Evolutionary conservation across 495 filamentous ascomycete genomes (phyloP).

Genomic region (Daldinia vernicosa): DNA sequence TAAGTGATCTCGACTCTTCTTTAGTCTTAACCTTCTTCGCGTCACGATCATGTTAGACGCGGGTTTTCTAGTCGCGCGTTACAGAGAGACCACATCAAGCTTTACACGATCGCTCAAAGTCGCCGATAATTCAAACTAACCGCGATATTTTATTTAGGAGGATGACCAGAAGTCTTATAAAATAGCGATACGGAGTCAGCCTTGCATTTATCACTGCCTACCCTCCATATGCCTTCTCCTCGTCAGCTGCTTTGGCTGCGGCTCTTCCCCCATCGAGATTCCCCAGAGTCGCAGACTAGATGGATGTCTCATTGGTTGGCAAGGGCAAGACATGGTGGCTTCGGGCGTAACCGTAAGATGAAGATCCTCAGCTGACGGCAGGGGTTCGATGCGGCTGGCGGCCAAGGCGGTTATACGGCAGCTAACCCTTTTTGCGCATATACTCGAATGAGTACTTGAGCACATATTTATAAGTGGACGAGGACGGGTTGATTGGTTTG

Average conservation of each 20-base stretch:
- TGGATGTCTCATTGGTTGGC: conserved; percentile 20
- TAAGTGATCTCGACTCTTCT: background rate
- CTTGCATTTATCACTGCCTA: conserved; percentile 16
- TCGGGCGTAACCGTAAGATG: conserved; percentile 35
- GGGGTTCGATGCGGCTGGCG: conserved; percentile 16
- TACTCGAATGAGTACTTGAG: background rate
- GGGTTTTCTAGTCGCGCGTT: background rate
- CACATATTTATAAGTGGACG: background rate
- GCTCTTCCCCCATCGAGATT: conserved; percentile 37
- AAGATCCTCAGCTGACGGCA: conserved; percentile 38
- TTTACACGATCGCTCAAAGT: background rate
- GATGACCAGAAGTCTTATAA: conserved; percentile 1
- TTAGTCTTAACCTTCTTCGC: background rate
- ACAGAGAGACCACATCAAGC: conserved; percentile 1
- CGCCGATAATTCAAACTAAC: background rate
- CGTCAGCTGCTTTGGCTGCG: conserved; percentile 34
- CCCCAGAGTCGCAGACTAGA: conserved; percentile 15
- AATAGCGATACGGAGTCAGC: background rate
- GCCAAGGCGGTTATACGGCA: conserved; percentile 22
- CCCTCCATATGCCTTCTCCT: conserved; percentile 4
- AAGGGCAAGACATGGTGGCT: conserved; percentile 22
- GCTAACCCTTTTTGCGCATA: background rate
- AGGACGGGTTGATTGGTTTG: background rate
- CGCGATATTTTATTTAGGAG: background rate
- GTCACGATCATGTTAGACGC: conserved; percentile 19